A percentile compares a stretch with the other conserved stretches of the same genome.
Conservation (phyloP, 2,329 filamentous ascomycete genomes). For the Pseudogymnoascus sp. region DNA sequence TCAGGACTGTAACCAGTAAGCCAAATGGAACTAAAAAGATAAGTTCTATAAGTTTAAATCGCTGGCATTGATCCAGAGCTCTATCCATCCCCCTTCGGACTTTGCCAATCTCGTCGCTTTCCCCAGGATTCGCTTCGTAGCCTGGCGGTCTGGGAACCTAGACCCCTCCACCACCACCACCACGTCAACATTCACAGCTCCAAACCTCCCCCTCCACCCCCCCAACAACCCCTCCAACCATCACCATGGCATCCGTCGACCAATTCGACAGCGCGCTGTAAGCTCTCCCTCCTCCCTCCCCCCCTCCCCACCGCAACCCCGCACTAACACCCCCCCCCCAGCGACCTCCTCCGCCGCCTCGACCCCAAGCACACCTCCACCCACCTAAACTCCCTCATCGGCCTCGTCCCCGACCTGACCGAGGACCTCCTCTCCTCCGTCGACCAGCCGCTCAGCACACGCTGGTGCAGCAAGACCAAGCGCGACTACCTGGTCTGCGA, state of each 20-base stretch:
- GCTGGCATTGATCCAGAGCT: background rate
- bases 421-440: slow-evolving; percentile 97
- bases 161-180: slow-evolving; percentile 17
- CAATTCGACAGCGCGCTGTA: slow-evolving; percentile 31
- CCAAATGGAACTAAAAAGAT: background rate
- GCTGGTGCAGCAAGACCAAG: slow-evolving; percentile 77
- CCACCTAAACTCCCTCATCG: slow-evolving; percentile 84
- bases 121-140: slow-evolving; percentile 3
- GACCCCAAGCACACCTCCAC: slow-evolving; percentile 85
- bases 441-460: slow-evolving; percentile 83
- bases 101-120: background rate
- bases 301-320: background rate
- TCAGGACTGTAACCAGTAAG: background rate
- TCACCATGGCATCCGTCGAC: slow-evolving; percentile 25
- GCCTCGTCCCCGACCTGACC: slow-evolving; percentile 80
- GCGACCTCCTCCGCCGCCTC: slow-evolving; percentile 94
- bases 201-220: slow-evolving; percentile 6
- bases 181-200: background rate
- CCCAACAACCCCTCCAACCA: background rate
- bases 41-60: background rate
- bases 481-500: slow-evolving; percentile 97
- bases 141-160: slow-evolving; percentile 10
- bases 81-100: background rate
- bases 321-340: slow-evolving; percentile 31
- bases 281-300: slow-evolving; percentile 10